Evolutionary conservation across 2,329 filamentous ascomycete species (phyloP).

Genomic region (Fusarium albosuccineum): DNA sequence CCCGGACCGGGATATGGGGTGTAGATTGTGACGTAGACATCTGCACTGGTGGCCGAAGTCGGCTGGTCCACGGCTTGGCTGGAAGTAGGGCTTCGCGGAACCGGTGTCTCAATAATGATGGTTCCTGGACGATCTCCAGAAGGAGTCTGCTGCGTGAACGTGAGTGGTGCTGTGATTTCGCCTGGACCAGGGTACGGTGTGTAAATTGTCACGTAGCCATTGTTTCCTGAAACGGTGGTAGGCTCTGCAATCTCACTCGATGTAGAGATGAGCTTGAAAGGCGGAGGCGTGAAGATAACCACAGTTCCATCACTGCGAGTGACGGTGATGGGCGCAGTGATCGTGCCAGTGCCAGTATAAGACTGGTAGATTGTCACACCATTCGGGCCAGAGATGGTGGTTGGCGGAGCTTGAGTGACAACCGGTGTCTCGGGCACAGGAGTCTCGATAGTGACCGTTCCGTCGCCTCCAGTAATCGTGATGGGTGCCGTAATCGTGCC

Average conservation of each 20-base stretch:
- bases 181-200: constrained; percentile 33
- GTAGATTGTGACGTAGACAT: constrained; percentile 31
- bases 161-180: constrained; percentile 32
- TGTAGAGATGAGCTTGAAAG: constrained; percentile 22
- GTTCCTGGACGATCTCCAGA: constrained; percentile 26
- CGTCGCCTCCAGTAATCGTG: too few species aligned
- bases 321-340: too few species aligned
- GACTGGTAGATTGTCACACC: too few species aligned
- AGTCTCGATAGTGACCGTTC: too few species aligned
- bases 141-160: constrained; percentile 22
- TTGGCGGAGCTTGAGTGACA: too few species aligned
- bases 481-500: too few species aligned
- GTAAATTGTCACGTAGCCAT: constrained; percentile 31
- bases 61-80: neutral
- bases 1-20: constrained; percentile 27
- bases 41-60: constrained; percentile 22
- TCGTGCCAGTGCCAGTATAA: too few species aligned
- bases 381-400: too few species aligned
- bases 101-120: constrained; percentile 27
- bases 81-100: neutral
- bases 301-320: too few species aligned
- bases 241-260: neutral
- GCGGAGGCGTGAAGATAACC: neutral
- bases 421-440: neutral
- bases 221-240: constrained; percentile 10